Evolutionary conservation across 306 rosid genomes (phyloP).

Genomic region (Coriaria nepalensis): DNA sequence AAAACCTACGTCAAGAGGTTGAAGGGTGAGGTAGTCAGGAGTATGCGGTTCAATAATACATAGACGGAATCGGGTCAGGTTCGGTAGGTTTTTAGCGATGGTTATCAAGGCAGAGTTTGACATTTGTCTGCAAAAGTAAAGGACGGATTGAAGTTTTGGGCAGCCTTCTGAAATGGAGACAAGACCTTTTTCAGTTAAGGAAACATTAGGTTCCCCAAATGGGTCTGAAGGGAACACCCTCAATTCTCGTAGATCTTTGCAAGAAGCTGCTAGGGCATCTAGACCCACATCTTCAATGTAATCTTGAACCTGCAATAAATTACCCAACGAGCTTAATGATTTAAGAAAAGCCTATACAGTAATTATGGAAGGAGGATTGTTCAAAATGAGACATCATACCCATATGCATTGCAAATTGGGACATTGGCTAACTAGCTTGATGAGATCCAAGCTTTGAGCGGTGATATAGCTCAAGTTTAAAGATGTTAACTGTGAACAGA

Average conservation of each 20-base stretch:
- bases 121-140: conserved; percentile 77
- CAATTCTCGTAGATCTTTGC: conserved; percentile 66
- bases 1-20: conserved; percentile 78
- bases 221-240: conserved; percentile 67
- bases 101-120: conserved; percentile 73
- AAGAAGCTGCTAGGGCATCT: conserved; percentile 41
- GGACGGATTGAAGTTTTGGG: conserved; percentile 62
- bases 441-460: conserved; percentile 36
- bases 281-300: conserved; percentile 69
- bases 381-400: conserved; percentile 27
- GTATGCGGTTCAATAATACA: conserved; percentile 48
- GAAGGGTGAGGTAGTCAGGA: conserved; percentile 48
- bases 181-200: conserved; percentile 60
- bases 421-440: conserved; percentile 40
- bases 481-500: conserved; percentile 39
- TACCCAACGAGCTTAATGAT: conserved; percentile 18
- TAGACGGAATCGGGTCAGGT: conserved; percentile 62
- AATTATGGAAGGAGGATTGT: not conserved
- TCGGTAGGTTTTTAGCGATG: conserved; percentile 70
- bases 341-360: not conserved
- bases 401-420: conserved; percentile 59
- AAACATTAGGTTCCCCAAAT: conserved; percentile 26
- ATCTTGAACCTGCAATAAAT: conserved; percentile 50
- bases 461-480: conserved; percentile 76
- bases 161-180: conserved; percentile 68